These are phyloP conservation scores for Psilocybe mexicana DNA, from an alignment of 1,284 basidiomycete species.

Conservation along the genomic window DNA sequence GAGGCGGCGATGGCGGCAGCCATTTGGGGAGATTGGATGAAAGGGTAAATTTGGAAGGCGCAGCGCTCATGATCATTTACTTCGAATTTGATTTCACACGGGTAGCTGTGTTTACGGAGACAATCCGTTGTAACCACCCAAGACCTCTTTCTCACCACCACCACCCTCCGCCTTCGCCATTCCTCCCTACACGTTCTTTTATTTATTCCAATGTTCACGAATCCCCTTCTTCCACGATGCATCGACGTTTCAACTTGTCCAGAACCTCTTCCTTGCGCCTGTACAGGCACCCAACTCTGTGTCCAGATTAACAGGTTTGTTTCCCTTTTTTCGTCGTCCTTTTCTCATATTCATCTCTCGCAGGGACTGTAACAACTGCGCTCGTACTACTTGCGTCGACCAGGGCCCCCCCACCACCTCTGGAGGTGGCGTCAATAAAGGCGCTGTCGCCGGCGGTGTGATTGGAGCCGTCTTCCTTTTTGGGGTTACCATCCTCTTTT, in stretches of 20 bases:
- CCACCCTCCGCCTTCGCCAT: conserved; percentile 22
- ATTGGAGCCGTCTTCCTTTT: conserved; percentile 59
- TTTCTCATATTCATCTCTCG: conserved; percentile 2
- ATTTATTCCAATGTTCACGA: conserved; percentile 48
- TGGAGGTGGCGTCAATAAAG: conserved; percentile 54
- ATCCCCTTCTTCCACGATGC: conserved; percentile 42
- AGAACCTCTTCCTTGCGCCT: conserved; percentile 52
- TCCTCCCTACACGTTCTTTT: conserved; percentile 35
- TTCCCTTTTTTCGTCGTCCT: neutral
- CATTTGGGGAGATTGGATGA: conserved; percentile 15
- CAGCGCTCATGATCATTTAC: neutral
- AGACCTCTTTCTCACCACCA: conserved; percentile 17
- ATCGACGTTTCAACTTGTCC: conserved; percentile 42
- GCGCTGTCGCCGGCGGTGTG: conserved; percentile 74
- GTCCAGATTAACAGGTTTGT: conserved; percentile 57
- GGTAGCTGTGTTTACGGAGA: conserved; percentile 6
- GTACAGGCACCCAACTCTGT: conserved; percentile 55
- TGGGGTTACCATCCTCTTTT: conserved; percentile 7
- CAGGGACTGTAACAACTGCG: conserved; percentile 61
- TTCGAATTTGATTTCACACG: conserved; percentile 20
- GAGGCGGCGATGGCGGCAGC: conserved; percentile 51
- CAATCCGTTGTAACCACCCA: conserved; percentile 12
- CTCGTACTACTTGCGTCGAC: conserved; percentile 48
- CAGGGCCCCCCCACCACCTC: conserved; percentile 22
- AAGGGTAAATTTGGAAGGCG: neutral